Conservation (phyloP, 441 rosid genomes). For the Biscutella auriculata region DNA sequence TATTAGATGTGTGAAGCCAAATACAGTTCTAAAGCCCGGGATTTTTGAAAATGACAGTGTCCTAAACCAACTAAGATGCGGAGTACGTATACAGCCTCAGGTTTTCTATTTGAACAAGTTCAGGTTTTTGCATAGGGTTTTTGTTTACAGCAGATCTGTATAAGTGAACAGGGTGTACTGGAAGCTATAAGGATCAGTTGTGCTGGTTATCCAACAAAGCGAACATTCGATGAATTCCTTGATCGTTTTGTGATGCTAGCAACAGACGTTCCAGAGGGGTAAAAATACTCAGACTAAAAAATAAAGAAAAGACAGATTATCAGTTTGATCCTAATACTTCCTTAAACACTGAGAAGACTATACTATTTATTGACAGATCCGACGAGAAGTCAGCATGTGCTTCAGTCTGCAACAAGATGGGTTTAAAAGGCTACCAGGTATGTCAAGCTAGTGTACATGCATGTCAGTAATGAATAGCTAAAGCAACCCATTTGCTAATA, state of each 20-base stretch:
- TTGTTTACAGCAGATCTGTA: neutral
- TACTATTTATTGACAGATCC: constrained; percentile 20
- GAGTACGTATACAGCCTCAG: constrained; percentile 29
- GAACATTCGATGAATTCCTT: constrained; percentile 41
- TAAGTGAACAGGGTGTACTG: constrained; percentile 36
- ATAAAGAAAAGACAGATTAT: neutral
- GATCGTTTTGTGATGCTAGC: constrained; percentile 45
- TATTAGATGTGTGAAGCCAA: constrained; percentile 67
- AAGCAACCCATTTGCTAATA: neutral
- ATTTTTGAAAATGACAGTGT: constrained; percentile 52
- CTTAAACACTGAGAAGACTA: neutral
- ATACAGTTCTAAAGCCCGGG: constrained; percentile 49
- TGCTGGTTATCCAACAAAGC: constrained; percentile 47
- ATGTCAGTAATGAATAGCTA: neutral
- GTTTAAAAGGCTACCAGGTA: constrained; percentile 43
- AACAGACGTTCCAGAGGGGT: constrained; percentile 35
- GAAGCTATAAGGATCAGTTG: constrained; percentile 49
- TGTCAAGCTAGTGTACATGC: neutral
- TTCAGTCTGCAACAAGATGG: constrained; percentile 34
- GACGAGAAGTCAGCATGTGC: constrained; percentile 38
- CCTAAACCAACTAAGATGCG: constrained; percentile 56
- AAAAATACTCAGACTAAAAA: neutral
- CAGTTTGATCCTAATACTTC: neutral
- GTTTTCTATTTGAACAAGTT: neutral
- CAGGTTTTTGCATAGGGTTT: neutral